Base-by-base conservation (phyloP, 2,329 filamentous ascomycete species). In the Mycosphaerella sp. region DNA sequence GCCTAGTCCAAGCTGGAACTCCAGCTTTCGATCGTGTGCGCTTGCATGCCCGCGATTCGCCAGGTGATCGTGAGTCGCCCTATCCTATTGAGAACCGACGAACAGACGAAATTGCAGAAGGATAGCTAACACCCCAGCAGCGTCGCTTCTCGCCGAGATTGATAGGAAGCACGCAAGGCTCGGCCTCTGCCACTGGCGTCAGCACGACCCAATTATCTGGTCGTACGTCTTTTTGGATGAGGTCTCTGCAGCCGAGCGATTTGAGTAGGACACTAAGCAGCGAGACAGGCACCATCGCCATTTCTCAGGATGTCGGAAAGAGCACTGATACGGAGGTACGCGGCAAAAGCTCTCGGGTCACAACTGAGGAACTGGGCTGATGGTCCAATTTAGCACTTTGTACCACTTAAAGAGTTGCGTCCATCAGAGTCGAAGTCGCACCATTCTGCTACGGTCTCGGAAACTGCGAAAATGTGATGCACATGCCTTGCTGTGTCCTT, bases 31-130 rank as follows among this genome's bases (percentile, higher is more conserved):
- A 48, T 57, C 10, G 32, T 54, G 32, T 57, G 55, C 36, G 55
- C 55, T 12, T 57, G 55, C 31, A 57, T 57, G 55, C 55, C 55
- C 8, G 52, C 51, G 4, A 57, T 57, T 26, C 39, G 55, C 11
- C 54, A 57, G 26, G 23, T 54, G 1, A 36, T 55, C 11, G 53
- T 55, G 29, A 55, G 53, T 41, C 10, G 10, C 12, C 10, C 34
- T 10, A 7, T 38, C 5, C 26, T 38, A 10, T 38, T 8, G 6
- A 6, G 8, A 38, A 38, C 12, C 1, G 3, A 29, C 34, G 8
- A 38, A 38, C 12, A 7, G 12, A n/a, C 4, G 5, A n/a, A 38
- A n/a, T 6, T 38, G 34, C 34, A 38, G 2, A n/a, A 10, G 34
- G 6, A 11, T 38, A 11, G 34, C 44, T 46, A 36, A 46, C 36